phyloP scores from a whole-genome alignment of 2,329 filamentous ascomycete genomes.

The Trichoderma lentiforme region DNA sequence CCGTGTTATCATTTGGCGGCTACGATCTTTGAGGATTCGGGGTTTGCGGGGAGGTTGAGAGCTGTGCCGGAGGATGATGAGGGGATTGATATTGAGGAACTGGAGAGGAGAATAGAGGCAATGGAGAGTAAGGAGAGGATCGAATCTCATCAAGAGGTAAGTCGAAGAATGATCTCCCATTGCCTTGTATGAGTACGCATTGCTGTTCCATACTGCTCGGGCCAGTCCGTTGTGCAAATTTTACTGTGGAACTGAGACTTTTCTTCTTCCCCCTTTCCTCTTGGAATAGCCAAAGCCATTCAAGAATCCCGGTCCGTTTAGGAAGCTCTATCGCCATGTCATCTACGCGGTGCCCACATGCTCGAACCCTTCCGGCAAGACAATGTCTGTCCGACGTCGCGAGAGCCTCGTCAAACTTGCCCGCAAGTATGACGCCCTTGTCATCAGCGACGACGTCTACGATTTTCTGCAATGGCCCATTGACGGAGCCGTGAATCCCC shows the following conservation, averaged over 20 bases:
- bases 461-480: constrained; percentile 81
- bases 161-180: background rate
- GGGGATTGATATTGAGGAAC: constrained; percentile 65
- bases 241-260: background rate
- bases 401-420: constrained; percentile 71
- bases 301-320: constrained; percentile 55
- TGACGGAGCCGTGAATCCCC: constrained; percentile 32
- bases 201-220: background rate
- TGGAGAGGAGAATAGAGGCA: constrained; percentile 30
- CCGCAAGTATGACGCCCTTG: constrained; percentile 72
- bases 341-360: constrained; percentile 89
- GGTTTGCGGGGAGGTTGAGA: constrained; percentile 64
- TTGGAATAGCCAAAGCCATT: constrained; percentile 37
- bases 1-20: constrained; percentile 84
- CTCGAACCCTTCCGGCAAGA: constrained; percentile 81
- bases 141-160: constrained; percentile 17
- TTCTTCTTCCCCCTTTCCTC: background rate
- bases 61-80: constrained; percentile 74
- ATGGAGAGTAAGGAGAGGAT: constrained; percentile 29
- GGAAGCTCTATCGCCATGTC: constrained; percentile 80
- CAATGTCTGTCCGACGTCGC: constrained; percentile 69
- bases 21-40: constrained; percentile 78
- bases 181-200: background rate
- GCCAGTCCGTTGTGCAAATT: background rate
- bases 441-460: constrained; percentile 90